These are phyloP conservation scores for Daucus carota DNA, from an alignment of 129 eudicot species.

Conservation along the genomic window DNA sequence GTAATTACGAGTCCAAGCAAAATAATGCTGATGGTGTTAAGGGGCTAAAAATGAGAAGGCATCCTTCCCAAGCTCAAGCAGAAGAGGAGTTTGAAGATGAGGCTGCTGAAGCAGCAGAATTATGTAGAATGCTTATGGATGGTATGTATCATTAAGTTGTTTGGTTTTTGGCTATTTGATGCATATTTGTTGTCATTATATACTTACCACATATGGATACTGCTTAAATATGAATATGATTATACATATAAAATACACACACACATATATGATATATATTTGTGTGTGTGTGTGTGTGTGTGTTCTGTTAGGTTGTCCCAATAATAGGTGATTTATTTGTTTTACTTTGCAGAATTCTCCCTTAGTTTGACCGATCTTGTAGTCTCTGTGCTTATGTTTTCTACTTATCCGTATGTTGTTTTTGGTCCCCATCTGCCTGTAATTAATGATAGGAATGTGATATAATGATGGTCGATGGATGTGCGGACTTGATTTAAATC, in stretches of 20 bases:
- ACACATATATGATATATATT: too few species aligned
- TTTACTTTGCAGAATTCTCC: too few species aligned
- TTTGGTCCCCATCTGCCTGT: too few species aligned
- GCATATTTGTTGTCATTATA: background rate
- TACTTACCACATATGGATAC: background rate
- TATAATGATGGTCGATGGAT: too few species aligned
- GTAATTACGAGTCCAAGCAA: constrained; percentile 48
- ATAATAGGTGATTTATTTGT: too few species aligned
- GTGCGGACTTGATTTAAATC: background rate
- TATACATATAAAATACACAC: background rate
- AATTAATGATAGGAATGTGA: too few species aligned
- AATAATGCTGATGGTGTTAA: constrained; percentile 57
- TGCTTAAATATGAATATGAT: background rate
- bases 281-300: too few species aligned
- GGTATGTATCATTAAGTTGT: constrained; percentile 32
- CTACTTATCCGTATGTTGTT: too few species aligned
- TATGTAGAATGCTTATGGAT: constrained; percentile 93
- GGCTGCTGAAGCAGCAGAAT: constrained; percentile 95
- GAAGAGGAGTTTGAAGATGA: constrained; percentile 94
- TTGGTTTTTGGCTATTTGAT: background rate
- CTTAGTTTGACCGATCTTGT: too few species aligned
- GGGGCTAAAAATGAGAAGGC: constrained; percentile 90
- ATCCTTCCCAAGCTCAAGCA: constrained; percentile 70
- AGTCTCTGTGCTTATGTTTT: too few species aligned
- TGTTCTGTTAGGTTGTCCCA: too few species aligned